Evolutionary conservation across 345 rosid genomes (phyloP).

Genomic region (Fremontodendron californicum): DNA sequence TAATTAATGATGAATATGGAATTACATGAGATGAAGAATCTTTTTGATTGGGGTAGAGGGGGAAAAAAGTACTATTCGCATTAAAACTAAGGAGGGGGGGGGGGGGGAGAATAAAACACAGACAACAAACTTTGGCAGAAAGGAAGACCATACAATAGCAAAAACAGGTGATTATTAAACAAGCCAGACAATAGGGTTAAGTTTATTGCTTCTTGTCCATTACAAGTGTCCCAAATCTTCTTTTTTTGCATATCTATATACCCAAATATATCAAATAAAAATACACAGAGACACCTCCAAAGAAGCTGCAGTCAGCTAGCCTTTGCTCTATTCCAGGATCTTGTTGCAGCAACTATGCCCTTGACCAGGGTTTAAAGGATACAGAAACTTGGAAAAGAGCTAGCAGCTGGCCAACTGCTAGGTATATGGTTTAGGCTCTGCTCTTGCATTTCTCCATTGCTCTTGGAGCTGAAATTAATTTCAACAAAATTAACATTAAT

Average conservation of each 20-base stretch:
- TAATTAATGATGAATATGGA: background rate
- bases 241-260: constrained; percentile 34
- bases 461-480: constrained; percentile 41
- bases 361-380: background rate
- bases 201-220: constrained; percentile 46
- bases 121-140: constrained; percentile 30
- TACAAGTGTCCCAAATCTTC: constrained; percentile 31
- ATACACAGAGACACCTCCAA: constrained; percentile 26
- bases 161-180: constrained; percentile 26
- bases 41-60: background rate
- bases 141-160: constrained; percentile 22
- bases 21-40: constrained; percentile 26
- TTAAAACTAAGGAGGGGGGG: constrained; percentile 22
- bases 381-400: background rate
- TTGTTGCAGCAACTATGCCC: background rate
- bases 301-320: background rate
- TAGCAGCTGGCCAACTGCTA: background rate
- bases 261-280: constrained; percentile 27
- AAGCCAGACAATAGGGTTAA: constrained; percentile 34
- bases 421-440: constrained; percentile 33
- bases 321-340: constrained; percentile 3
- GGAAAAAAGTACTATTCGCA: background rate
- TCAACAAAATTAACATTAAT: background rate
- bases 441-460: constrained; percentile 67
- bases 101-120: constrained; percentile 23